Evolutionary conservation across 139 green algal species (phyloP).

Genomic region (Chlorella sp.): DNA sequence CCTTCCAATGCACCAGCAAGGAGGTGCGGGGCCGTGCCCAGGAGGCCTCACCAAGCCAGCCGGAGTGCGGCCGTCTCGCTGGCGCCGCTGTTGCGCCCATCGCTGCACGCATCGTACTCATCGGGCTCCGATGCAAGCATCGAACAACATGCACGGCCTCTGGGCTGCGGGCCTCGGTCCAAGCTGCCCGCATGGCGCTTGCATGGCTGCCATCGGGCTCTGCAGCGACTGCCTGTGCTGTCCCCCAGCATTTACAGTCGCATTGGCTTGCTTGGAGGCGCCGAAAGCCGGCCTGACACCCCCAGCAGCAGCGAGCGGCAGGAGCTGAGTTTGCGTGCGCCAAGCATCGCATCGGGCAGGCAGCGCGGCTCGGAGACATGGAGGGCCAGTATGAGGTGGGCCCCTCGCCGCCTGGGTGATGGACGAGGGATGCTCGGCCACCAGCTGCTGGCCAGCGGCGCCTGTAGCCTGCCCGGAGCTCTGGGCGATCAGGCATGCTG

Average conservation of each 20-base stretch:
- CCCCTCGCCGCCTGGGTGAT: background rate
- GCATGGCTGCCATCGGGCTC: too few relatives aligned
- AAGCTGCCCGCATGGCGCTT: too few relatives aligned
- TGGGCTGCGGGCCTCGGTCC: too few relatives aligned
- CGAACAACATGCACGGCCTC: too few relatives aligned
- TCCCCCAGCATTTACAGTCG: background rate
- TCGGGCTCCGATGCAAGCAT: too few relatives aligned
- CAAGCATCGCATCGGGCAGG: background rate
- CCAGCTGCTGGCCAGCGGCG: background rate
- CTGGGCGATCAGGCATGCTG: background rate
- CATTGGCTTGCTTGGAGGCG: background rate
- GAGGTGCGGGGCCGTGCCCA: too few relatives aligned
- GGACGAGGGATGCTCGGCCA: background rate
- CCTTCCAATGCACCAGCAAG: too few relatives aligned
- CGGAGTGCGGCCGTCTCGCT: too few relatives aligned
- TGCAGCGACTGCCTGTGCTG: too few relatives aligned
- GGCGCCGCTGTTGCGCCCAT: too few relatives aligned
- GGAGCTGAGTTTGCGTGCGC: background rate
- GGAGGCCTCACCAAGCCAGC: too few relatives aligned
- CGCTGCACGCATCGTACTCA: too few relatives aligned
- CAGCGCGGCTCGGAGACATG: background rate
- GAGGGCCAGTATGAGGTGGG: conserved; percentile 3
- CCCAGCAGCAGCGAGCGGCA: background rate
- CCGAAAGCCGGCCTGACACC: background rate
- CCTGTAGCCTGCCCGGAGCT: background rate